phyloP scores from a whole-genome alignment of 495 filamentous ascomycete species.

The Penicillium diatomitis region DNA sequence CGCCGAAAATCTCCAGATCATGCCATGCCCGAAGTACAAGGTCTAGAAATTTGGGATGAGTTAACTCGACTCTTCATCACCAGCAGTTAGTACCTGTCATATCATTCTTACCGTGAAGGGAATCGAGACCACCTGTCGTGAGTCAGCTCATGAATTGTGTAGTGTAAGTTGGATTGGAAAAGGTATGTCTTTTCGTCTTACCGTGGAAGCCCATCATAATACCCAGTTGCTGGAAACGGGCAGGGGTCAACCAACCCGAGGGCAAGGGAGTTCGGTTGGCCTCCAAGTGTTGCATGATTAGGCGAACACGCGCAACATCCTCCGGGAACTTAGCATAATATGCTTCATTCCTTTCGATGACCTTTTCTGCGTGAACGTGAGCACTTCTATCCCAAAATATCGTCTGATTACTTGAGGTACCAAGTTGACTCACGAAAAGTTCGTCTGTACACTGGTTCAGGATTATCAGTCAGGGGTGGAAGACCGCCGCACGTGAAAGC shows the following conservation, averaged over 20 bases:
- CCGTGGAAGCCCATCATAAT: constrained; percentile 68
- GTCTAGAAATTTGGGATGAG: constrained; percentile 26
- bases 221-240: constrained; percentile 67
- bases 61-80: neutral
- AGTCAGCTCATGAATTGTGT: constrained; percentile 4
- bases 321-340: constrained; percentile 85
- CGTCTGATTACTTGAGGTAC: neutral
- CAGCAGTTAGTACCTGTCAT: neutral
- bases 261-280: constrained; percentile 52
- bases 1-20: constrained; percentile 64
- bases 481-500: constrained; percentile 78
- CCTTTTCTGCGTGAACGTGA: constrained; percentile 39
- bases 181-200: constrained; percentile 14
- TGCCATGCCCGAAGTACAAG: constrained; percentile 56
- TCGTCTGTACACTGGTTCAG: constrained; percentile 67
- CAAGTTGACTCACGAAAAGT: constrained; percentile 45
- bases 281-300: constrained; percentile 52
- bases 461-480: constrained; percentile 58
- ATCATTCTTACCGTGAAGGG: constrained; percentile 44
- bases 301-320: constrained; percentile 62
- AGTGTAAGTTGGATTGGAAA: too few relatives aligned
- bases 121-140: constrained; percentile 51
- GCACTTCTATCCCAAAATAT: neutral
- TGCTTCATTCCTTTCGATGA: constrained; percentile 53
- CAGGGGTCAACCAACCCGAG: constrained; percentile 55